Percentiles rank a stretch among this genome's conserved stretches.
These are phyloP conservation scores for Colletotrichum australisinense DNA, from an alignment of 2,329 filamentous ascomycete genomes.

Conservation along the genomic window DNA sequence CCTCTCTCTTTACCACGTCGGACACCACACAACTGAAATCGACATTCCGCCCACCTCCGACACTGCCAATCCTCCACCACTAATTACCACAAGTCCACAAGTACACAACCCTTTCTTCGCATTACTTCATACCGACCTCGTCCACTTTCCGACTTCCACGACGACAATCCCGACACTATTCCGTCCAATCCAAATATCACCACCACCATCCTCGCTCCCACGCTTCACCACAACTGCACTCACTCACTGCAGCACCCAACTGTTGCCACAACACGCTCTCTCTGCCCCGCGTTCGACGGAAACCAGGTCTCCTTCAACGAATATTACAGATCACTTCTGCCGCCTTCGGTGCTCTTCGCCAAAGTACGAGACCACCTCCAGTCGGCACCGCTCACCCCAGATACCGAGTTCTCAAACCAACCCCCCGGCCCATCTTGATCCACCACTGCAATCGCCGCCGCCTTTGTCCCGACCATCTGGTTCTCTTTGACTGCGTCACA, in stretches of 20 bases:
- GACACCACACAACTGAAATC: neutral
- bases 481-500: conserved; percentile 29
- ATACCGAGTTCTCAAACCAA: conserved; percentile 24
- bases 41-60: conserved; percentile 12
- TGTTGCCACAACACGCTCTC: neutral
- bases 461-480: conserved; percentile 33
- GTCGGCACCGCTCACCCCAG: conserved; percentile 17
- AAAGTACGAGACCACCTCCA: conserved; percentile 8
- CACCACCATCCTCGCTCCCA: conserved; percentile 1
- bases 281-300: neutral
- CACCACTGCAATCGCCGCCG: conserved; percentile 28
- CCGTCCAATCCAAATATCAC: conserved; percentile 11
- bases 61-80: neutral
- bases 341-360: neutral
- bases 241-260: neutral
- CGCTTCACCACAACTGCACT: neutral
- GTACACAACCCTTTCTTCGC: neutral
- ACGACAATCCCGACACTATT: neutral
- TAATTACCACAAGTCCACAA: conserved; percentile 1
- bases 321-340: neutral
- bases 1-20: conserved; percentile 5
- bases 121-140: conserved; percentile 32
- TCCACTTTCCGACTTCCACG: conserved; percentile 11
- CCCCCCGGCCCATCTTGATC: conserved; percentile 28
- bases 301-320: neutral